These are phyloP conservation scores for Cotoneaster glaucophyllus DNA, from an alignment of 306 rosid genomes.

Conservation along the genomic window DNA sequence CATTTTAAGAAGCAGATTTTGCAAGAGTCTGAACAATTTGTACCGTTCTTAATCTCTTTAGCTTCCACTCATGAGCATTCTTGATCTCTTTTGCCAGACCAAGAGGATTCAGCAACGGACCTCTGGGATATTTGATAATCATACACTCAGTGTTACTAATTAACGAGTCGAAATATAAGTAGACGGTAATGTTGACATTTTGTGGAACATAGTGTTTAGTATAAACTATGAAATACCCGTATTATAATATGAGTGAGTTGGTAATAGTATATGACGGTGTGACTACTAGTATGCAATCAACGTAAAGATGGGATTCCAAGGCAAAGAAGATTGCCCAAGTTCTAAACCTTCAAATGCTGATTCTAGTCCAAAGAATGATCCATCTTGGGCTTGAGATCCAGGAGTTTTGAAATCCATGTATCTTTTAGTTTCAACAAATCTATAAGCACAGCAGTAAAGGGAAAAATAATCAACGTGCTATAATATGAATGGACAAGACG, in stretches of 20 bases:
- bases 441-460: constrained; percentile 20
- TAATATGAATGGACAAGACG: too few species aligned
- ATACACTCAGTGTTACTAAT: too few species aligned
- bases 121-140: constrained; percentile 64
- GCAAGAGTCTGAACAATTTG: constrained; percentile 45
- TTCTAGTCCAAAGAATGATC: constrained; percentile 76
- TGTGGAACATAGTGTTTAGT: too few species aligned
- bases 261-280: too few species aligned
- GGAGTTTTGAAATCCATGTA: constrained; percentile 88
- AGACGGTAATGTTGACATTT: too few species aligned
- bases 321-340: constrained; percentile 60
- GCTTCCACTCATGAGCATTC: constrained; percentile 73
- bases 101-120: constrained; percentile 80
- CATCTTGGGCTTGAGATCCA: constrained; percentile 85
- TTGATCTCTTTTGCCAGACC: constrained; percentile 79
- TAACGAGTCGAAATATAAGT: too few species aligned
- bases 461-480: too few species aligned
- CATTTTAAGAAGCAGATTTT: constrained; percentile 34
- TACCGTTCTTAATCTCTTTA: constrained; percentile 84
- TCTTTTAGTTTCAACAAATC: constrained; percentile 82
- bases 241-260: too few species aligned
- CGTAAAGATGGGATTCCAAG: not conserved
- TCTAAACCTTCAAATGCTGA: constrained; percentile 72
- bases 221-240: too few species aligned
- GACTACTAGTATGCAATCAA: too few species aligned